Percentiles rank a stretch among this genome's conserved stretches.
phyloP scores from a whole-genome alignment of 2,329 filamentous ascomycete species.

The Penicillium glabrum region DNA sequence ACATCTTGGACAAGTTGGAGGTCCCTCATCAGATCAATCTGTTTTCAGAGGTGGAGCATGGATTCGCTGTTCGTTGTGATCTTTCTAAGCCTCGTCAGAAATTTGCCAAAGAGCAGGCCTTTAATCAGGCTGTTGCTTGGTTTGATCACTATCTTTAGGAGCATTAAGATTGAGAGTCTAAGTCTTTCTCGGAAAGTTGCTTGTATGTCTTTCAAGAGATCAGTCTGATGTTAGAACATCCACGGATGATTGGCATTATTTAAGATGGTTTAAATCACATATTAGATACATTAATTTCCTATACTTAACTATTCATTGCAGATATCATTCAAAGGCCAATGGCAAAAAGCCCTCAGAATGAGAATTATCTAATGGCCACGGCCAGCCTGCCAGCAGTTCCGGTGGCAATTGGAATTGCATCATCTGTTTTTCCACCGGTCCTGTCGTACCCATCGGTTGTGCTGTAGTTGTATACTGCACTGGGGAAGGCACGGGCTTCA shows the following conservation, averaged over 20 bases:
- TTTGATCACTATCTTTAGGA: slow-evolving; percentile 35
- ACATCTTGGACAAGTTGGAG: slow-evolving; percentile 54
- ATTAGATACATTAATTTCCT: background rate
- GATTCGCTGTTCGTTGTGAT: slow-evolving; percentile 69
- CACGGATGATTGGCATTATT: background rate
- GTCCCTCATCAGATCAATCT: slow-evolving; percentile 70
- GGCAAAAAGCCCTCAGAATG: slow-evolving; percentile 25
- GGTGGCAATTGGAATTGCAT: slow-evolving; percentile 43
- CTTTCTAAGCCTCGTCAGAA: slow-evolving; percentile 53
- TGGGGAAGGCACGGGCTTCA: slow-evolving; percentile 6
- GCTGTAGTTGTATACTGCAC: background rate
- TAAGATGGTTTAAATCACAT: background rate
- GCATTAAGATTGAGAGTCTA: background rate
- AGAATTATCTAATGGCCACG: slow-evolving; percentile 34
- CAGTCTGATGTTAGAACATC: background rate
- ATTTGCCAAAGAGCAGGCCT: slow-evolving; percentile 75
- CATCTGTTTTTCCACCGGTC: slow-evolving; percentile 20
- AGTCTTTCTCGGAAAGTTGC: background rate
- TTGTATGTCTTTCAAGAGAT: background rate
- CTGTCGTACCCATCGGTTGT: slow-evolving; percentile 2
- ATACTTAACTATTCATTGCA: background rate
- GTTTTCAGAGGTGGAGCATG: slow-evolving; percentile 67
- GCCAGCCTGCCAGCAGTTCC: slow-evolving; percentile 44
- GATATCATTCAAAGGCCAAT: slow-evolving; percentile 20
- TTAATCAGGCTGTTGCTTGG: slow-evolving; percentile 72